Evolutionary conservation across 176 grass and related monocot genomes (phyloP).

Genomic region (Raddia distichophylla): DNA sequence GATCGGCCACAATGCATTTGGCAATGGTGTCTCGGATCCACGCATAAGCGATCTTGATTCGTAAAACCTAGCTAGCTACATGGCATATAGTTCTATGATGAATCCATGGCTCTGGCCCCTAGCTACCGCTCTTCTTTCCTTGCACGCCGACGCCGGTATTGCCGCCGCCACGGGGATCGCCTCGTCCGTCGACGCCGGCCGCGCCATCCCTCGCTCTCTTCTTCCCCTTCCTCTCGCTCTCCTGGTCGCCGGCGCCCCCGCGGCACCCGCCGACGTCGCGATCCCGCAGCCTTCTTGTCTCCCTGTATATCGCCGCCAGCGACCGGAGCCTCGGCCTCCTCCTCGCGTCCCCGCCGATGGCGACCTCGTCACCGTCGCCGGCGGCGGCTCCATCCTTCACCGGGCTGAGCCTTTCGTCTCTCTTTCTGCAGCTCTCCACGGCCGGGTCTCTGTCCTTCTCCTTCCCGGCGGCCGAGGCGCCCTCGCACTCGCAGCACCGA

Average conservation of each 20-base stretch:
- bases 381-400: not conserved
- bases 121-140: not conserved
- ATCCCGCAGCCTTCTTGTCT: not conserved
- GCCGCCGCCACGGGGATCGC: not conserved
- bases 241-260: not conserved
- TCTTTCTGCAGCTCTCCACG: constrained; percentile 28
- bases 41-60: too few relatives aligned
- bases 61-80: too few relatives aligned
- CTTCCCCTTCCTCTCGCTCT: not conserved
- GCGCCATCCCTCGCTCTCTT: not conserved
- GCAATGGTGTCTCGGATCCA: too few relatives aligned
- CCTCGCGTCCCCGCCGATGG: constrained; percentile 21
- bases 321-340: constrained; percentile 48
- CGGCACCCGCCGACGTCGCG: not conserved
- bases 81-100: too few relatives aligned
- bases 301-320: constrained; percentile 43
- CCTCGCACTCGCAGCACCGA: not conserved
- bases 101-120: too few relatives aligned
- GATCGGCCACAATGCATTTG: too few relatives aligned
- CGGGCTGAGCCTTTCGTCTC: not conserved
- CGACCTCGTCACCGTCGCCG: constrained; percentile 5
- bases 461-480: not conserved
- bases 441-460: not conserved
- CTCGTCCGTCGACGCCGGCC: not conserved
- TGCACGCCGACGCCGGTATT: not conserved